Base-by-base conservation (phyloP, 768 basidiomycete genomes). In the Pleurotus ostreatus region DNA sequence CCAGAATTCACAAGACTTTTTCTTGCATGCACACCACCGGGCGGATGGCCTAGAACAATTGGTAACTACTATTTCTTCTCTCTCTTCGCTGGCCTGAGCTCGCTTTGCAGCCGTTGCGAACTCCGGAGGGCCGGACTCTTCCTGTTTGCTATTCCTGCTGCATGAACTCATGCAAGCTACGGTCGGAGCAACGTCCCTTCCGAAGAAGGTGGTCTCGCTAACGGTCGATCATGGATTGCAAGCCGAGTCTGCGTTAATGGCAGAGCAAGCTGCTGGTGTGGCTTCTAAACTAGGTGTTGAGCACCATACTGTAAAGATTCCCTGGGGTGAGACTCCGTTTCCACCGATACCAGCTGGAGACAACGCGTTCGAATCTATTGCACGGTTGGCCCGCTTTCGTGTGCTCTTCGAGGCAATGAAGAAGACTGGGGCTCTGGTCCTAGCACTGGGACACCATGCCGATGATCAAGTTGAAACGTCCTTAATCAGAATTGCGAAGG, bases 381-480 rank as follows among this genome's bases (percentile, higher is more conserved):
- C 85, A 1, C 82, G 91, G 11, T 62, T 66, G 1, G 86, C 81
- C 26, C 81, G 92, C 18, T 84, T 85, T 60, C 70, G 71, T 46
- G 49, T 76, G 8, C 60, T 89, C 38, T 80, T 82, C 56, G 55
- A 71, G n/a, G 68, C 63, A 0, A 79, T 89, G 80, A 64, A 65
- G 4, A 57, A 60, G 1, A 57, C 67, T 0, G 62, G 73, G 1
- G 67, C 75, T 3, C 60, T 73, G 13, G 65, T 76, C 12, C 65
- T 92, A 54, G 86, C 86, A 0, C 77, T 86, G 48, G 92, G 81
- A 0, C 92, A 94, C 61, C 92, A 94, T 64, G 78, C 79, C 2
- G 89, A 94, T 64, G 92, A 94, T 65, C 89, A 93, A 65, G 78
- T 92, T 8, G 92, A 94, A 66, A 94, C 92, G 0, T 77, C 83